phyloP scores from a whole-genome alignment of 805 yeast genomes.

The Barnettozyma pratensis region DNA sequence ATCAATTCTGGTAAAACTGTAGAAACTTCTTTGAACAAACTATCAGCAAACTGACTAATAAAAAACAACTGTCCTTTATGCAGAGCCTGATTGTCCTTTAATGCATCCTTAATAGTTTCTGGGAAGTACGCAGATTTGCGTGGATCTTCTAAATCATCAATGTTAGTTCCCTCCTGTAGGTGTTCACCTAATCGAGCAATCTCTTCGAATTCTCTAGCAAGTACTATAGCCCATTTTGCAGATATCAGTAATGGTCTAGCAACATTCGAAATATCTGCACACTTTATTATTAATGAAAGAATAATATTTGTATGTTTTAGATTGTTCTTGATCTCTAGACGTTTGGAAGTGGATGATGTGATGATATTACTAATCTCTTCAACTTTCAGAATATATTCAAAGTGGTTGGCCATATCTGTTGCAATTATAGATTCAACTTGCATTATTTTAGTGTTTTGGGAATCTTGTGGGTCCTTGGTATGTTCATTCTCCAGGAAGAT shows the following conservation, averaged over 20 bases:
- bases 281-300: conserved; percentile 71
- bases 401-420: conserved; percentile 93
- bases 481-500: conserved; percentile 21
- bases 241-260: conserved; percentile 73
- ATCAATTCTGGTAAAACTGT: conserved; percentile 54
- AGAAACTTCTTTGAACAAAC: conserved; percentile 63
- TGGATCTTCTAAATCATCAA: conserved; percentile 18
- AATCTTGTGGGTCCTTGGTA: conserved; percentile 6
- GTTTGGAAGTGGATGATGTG: conserved; percentile 8
- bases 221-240: conserved; percentile 81
- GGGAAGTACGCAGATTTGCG: conserved; percentile 30
- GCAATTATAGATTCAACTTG: conserved; percentile 52
- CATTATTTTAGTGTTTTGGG: conserved; percentile 22
- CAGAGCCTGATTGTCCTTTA: conserved; percentile 42
- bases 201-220: conserved; percentile 73
- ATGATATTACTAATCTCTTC: conserved; percentile 26
- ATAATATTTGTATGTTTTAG: conserved; percentile 37
- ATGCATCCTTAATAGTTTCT: conserved; percentile 35
- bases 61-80: conserved; percentile 78
- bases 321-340: conserved; percentile 11
- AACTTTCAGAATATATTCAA: conserved; percentile 57
- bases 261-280: conserved; percentile 95
- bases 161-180: conserved; percentile 20
- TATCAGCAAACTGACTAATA: conserved; percentile 74
- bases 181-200: conserved; percentile 47